Evolutionary conservation across 208 protist species (phyloP), one percentile per base, ranked within the genome.

Genomic region (Trypanosoma scelopori): DNA sequence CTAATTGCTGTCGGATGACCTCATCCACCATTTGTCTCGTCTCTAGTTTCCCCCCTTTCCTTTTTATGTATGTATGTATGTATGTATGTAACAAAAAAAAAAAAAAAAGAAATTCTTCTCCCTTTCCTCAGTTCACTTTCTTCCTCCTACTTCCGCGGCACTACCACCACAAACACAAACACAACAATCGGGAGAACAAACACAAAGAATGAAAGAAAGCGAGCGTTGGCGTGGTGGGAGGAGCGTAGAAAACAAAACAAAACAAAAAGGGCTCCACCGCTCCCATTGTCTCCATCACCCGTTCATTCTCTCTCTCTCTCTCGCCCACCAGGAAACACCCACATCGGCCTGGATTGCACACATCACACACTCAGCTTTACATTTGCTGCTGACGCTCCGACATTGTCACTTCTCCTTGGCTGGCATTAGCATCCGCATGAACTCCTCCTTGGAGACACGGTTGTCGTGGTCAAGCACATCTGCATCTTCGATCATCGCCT

Each of bases 401-500:
- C 51, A 18, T 32, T 37, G 22, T 73, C 42, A 70, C 37, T 64
- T 64, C 9, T 71, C 58, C 47, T 65, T 68, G 25, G 61, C 55
- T 16, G 75, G 53, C 35, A 78, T 51, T 46, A 98, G 91, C 93
- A 99, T 98, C 22, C 74, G 79, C 47, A 97, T 79, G 57, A 99
- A 99, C 67, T 99, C 97, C 56, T 97, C 86, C 57, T 88, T 78
- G 39, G 85, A 97, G 28, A 99, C 94, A 23, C 84, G 82, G 41
- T 96, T 85, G 82, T 99, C 97, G 35, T 85, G 88, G 65, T 99
- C 97, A 15, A 97, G 57, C 13, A 91, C 72, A 70, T 99, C 97
- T 9, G 95, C 95, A 64, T 95, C 93, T 30, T 94, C 82, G 50
- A 99, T 95, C 89, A 99, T 98, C 55, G 94, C 94, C 62, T 91